phyloP scores from a whole-genome alignment of 495 filamentous ascomycete species.

The Penicillium coffeae region DNA sequence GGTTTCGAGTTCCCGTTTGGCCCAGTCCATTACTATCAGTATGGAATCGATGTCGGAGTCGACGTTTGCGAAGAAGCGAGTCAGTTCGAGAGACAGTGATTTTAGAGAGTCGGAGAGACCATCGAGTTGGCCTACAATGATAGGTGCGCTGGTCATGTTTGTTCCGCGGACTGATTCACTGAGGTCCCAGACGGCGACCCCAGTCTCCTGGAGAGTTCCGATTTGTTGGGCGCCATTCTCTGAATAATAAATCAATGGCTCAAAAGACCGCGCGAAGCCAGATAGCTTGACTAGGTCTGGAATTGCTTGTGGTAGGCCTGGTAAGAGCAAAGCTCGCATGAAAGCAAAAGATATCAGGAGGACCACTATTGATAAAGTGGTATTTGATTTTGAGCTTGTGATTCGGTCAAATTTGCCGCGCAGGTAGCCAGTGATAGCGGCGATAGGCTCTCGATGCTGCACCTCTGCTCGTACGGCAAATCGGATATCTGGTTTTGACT shows the following conservation, averaged over 20 bases:
- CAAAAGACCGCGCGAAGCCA: slow-evolving; percentile 79
- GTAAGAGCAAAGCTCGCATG: slow-evolving; percentile 63
- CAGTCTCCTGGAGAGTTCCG: slow-evolving; percentile 79
- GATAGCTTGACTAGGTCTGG: slow-evolving; percentile 90
- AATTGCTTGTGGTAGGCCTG: slow-evolving; percentile 61
- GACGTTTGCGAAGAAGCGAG: slow-evolving; percentile 84
- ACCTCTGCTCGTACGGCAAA: slow-evolving; percentile 83
- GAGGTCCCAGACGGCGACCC: slow-evolving; percentile 88
- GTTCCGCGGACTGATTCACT: slow-evolving; percentile 82
- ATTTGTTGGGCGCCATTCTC: slow-evolving; percentile 83
- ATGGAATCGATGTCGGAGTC: slow-evolving; percentile 90
- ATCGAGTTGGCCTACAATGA: slow-evolving; percentile 81
- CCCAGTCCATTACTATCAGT: slow-evolving; percentile 92
- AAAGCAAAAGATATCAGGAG: slow-evolving; percentile 55
- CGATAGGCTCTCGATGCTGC: slow-evolving; percentile 80
- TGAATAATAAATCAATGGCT: slow-evolving; percentile 87
- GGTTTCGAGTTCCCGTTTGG: slow-evolving; percentile 68
- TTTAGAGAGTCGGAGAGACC: slow-evolving; percentile 78
- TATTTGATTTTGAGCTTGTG: slow-evolving; percentile 60
- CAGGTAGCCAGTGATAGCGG: slow-evolving; percentile 63
- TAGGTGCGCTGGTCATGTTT: slow-evolving; percentile 81
- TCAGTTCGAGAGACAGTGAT: slow-evolving; percentile 73
- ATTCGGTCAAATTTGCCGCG: slow-evolving; percentile 50
- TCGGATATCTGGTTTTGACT: slow-evolving; percentile 63
- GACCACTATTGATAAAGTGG: slow-evolving; percentile 56